A percentile compares a stretch with the other conserved stretches of the same genome.
Evolutionary conservation across 345 rosid species (phyloP).

Genomic region (Citrus inodora): DNA sequence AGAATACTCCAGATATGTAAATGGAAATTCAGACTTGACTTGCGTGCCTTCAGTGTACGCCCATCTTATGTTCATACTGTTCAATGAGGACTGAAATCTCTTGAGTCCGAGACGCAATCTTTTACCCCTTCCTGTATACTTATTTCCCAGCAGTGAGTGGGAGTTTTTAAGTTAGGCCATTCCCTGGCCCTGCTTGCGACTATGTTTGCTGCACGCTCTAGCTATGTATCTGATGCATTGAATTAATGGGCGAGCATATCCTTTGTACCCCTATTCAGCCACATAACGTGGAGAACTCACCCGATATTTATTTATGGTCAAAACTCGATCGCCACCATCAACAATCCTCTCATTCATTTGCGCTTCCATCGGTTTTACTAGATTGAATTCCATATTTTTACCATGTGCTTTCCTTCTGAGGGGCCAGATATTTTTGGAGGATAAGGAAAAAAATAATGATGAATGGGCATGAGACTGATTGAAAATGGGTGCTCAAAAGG

Average conservation of each 20-base stretch:
- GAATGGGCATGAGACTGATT: too few relatives aligned
- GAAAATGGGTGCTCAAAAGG: too few relatives aligned
- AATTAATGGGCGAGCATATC: slow-evolving; percentile 24
- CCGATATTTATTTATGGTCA: not conserved
- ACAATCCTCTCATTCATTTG: not conserved
- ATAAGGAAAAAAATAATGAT: not conserved
- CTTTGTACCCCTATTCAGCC: not conserved
- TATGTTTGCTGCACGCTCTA: slow-evolving; percentile 9
- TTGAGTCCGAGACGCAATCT: not conserved
- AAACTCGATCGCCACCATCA: not conserved
- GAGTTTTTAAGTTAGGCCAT: slow-evolving; percentile 16
- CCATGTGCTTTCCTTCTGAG: not conserved
- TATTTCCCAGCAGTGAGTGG: slow-evolving; percentile 17
- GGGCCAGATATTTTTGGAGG: not conserved
- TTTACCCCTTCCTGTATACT: not conserved
- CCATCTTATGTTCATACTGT: not conserved
- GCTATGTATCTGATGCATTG: not conserved
- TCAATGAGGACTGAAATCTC: not conserved
- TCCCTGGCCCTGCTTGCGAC: slow-evolving; percentile 11
- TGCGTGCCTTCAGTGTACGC: too few relatives aligned
- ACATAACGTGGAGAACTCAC: not conserved
- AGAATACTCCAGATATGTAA: too few relatives aligned
- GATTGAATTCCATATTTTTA: not conserved
- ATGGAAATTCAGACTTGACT: too few relatives aligned
- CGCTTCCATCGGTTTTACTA: not conserved